Base-by-base conservation (phyloP, 257 asterid genomes). In the Capsicum pubescens region DNA sequence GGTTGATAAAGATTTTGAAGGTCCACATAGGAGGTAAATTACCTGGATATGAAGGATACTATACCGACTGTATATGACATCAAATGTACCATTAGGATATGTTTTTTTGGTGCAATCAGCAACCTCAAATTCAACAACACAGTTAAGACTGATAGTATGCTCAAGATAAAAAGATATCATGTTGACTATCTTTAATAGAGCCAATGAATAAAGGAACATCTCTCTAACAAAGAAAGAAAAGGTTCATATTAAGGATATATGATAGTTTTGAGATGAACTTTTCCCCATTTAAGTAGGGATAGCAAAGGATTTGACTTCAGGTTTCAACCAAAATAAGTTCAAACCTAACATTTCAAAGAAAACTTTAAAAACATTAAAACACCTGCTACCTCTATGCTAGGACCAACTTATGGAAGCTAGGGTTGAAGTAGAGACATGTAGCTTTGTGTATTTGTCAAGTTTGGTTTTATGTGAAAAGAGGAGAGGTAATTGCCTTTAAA, bases 71-170 rank as follows among this genome's bases (percentile, higher is more conserved):
- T 97, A 97, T 84, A 97, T 92, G 77, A 95, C 98, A 82, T 97
- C 98, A 84, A 93, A 97, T 39, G 98, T 56, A 84, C 89, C 90
- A 83, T 91, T 93, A 21, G 97, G 94, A 83, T 93, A 97, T 72
- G 91, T 89, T 90, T 93, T 97, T 90, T 93, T 93, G 83, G 98
- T 95, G 86, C 98, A 95, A 80, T 97, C 99, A 77, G 98, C 97
- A 87, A 97, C 99, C 92, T 97, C 99, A 86, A 97, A 95, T 85
- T 97, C 98, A 82, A 97, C 98, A n/a, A 97, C 89, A 83, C 92
- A 93, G 3, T 89, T 91, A 89, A 93, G 98, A 74, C 98, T 95
- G 68, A 95, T 91, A 44, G 97, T 97, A 72, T 89, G 97, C 86
- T 97, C 99, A 79, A 97, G 90, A 21, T 98, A 98, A 79, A 97